Conservation (phyloP, 2,329 filamentous ascomycete species). For the Elsinoe necatrix region DNA sequence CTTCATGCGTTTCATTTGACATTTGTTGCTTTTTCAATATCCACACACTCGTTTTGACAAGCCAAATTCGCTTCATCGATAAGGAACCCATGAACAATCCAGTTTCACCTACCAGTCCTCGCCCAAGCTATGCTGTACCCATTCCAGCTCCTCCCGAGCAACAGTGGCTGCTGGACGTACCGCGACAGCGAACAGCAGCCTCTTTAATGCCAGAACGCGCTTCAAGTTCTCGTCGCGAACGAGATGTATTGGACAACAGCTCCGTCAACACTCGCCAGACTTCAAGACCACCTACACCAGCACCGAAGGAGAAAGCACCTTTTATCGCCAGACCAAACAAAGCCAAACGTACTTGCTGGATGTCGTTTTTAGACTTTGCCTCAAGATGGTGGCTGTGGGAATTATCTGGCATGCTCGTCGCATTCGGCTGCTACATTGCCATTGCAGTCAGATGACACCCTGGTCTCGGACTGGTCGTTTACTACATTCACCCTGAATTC, state of each 20-base stretch:
- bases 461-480: background rate
- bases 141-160: background rate
- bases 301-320: background rate
- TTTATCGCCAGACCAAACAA: background rate
- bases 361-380: background rate
- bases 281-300: background rate
- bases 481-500: background rate
- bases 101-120: background rate
- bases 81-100: background rate
- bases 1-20: background rate
- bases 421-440: background rate
- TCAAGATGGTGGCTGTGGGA: background rate
- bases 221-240: background rate
- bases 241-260: background rate
- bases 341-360: background rate
- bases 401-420: background rate
- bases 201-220: too few species aligned
- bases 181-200: background rate
- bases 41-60: too few species aligned
- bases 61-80: background rate
- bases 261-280: background rate
- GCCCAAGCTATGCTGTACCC: background rate
- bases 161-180: background rate
- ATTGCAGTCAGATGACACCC: background rate
- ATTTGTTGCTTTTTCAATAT: too few species aligned